Evolutionary conservation across 169 alveolate species (phyloP).

Genomic region (Miamiensis avidus): DNA sequence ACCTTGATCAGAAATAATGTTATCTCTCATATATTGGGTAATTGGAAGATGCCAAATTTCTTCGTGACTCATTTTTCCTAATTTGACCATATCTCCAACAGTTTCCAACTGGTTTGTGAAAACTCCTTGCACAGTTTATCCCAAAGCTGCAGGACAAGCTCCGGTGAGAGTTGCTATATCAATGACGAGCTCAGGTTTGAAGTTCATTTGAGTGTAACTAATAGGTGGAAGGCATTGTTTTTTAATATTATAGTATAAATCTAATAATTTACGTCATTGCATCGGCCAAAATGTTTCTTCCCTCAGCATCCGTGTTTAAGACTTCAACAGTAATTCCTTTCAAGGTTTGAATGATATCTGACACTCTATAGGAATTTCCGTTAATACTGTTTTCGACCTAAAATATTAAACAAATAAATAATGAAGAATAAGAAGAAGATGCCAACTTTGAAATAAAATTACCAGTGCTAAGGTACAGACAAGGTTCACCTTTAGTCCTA

Average conservation of each 20-base stretch:
- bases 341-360: conserved; percentile 92
- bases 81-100: background rate
- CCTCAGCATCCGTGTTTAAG: conserved; percentile 98
- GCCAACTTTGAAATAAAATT: no score
- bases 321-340: conserved; percentile 96
- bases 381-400: conserved; percentile 92
- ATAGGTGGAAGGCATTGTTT: no score
- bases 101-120: background rate
- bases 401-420: background rate
- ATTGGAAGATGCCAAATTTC: conserved; percentile 28
- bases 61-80: background rate
- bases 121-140: background rate
- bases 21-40: conserved; percentile 33
- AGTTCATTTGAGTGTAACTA: conserved; percentile 87
- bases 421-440: no score
- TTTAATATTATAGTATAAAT: no score
- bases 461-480: conserved; percentile 40
- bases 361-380: conserved; percentile 89
- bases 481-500: conserved; percentile 33
- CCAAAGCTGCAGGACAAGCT: conserved; percentile 43
- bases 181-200: conserved; percentile 83
- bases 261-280: background rate
- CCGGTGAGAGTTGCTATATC: conserved; percentile 98
- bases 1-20: conserved; percentile 22
- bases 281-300: conserved; percentile 96